These are phyloP conservation scores for Verruconis gallopava DNA, from an alignment of 2,329 filamentous ascomycete species.

Conservation along the genomic window DNA sequence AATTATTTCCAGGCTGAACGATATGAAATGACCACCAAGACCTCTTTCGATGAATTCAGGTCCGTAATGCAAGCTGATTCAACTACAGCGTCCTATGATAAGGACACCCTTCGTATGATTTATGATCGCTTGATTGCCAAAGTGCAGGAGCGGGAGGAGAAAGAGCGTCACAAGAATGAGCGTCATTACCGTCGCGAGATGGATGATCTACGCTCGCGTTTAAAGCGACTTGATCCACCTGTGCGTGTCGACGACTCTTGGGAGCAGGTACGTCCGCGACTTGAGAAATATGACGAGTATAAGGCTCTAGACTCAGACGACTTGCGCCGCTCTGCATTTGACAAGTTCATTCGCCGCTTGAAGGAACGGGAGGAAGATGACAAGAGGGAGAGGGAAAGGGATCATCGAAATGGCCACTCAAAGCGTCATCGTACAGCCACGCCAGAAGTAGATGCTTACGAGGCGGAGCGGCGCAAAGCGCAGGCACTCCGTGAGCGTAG, in stretches of 20 bases:
- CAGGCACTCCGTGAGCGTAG: conserved; percentile 90
- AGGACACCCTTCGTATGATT: conserved; percentile 64
- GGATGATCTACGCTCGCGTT: conserved; percentile 69
- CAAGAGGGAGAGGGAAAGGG: conserved; percentile 34
- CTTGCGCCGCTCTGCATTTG: conserved; percentile 69
- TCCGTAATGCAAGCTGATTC: conserved; percentile 71
- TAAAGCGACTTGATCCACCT: conserved; percentile 84
- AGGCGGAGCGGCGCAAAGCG: conserved; percentile 86
- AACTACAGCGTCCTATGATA: conserved; percentile 76
- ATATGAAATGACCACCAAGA: conserved; percentile 79
- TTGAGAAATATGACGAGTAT: conserved; percentile 75
- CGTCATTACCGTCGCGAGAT: conserved; percentile 60
- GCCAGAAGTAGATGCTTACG: conserved; percentile 88
- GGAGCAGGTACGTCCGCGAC: conserved; percentile 69
- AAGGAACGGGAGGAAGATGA: conserved; percentile 76
- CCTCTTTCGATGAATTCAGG: conserved; percentile 79
- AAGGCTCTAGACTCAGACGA: conserved; percentile 73
- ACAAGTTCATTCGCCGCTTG: conserved; percentile 82
- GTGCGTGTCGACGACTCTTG: conserved; percentile 68
- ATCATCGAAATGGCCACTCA: conserved; percentile 27
- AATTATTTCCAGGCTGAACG: conserved; percentile 57
- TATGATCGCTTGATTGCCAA: conserved; percentile 85
- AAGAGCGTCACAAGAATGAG: conserved; percentile 70
- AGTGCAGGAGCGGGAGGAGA: conserved; percentile 66
- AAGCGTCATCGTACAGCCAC: conserved; percentile 48